These are phyloP conservation scores for Vitellaria paradoxa DNA, from an alignment of 179 eudicot species.

Conservation along the genomic window DNA sequence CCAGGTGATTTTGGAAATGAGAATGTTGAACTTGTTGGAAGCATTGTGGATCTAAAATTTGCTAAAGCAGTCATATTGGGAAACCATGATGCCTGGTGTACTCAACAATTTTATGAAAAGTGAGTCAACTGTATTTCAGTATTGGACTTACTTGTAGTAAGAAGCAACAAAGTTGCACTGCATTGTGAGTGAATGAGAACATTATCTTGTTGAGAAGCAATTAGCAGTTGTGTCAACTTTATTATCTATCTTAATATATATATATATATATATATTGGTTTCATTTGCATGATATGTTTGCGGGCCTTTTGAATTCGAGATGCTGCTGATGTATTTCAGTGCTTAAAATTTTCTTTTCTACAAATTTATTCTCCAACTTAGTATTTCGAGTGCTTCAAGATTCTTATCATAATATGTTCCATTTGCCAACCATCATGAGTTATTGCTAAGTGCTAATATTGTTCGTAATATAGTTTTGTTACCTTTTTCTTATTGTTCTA, in stretches of 20 bases:
- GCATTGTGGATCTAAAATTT: slow-evolving; percentile 54
- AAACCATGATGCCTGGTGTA: slow-evolving; percentile 87
- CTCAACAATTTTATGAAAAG: slow-evolving; percentile 61
- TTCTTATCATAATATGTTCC: no score
- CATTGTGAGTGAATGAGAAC: neutral
- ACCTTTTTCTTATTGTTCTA: no score
- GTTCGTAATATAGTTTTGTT: no score
- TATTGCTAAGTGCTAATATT: no score
- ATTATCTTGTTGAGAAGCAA: neutral
- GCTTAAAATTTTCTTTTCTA: neutral
- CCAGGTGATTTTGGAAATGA: slow-evolving; percentile 95
- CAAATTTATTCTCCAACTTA: neutral
- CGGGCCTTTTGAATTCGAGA: neutral
- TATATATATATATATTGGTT: neutral
- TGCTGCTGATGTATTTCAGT: neutral
- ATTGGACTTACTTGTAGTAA: neutral
- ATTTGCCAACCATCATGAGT: no score
- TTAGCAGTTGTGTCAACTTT: neutral
- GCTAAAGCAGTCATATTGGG: slow-evolving; percentile 86
- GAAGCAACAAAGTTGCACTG: neutral
- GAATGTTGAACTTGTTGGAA: slow-evolving; percentile 76
- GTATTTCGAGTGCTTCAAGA: neutral
- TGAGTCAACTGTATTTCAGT: slow-evolving; percentile 21
- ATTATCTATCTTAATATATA: no score
- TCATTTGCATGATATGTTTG: neutral